Evolutionary conservation across 495 filamentous ascomycete genomes (phyloP).

Genomic region (Baudoinia panamericana): DNA sequence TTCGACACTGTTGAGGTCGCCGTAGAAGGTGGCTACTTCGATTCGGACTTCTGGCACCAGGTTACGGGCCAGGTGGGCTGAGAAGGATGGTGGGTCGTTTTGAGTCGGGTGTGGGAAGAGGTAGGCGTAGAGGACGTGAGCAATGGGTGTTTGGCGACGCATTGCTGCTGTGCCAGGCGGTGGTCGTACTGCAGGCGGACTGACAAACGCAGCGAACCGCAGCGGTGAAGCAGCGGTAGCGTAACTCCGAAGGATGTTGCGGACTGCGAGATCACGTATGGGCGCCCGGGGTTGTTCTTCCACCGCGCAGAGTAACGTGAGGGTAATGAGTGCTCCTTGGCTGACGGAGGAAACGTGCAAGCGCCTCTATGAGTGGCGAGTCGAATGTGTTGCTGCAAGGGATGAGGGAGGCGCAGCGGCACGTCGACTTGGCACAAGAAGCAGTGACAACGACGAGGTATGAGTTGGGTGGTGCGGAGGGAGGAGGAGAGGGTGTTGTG

Average conservation of each 20-base stretch:
- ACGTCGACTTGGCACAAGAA: conserved; percentile 1
- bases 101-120: conserved; percentile 45
- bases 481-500: background rate
- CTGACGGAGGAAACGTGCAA: background rate
- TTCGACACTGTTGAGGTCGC: conserved; percentile 69
- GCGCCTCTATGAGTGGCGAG: background rate
- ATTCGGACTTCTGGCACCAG: conserved; percentile 81
- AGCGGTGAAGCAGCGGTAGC: no score
- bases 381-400: conserved; percentile 3
- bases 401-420: background rate
- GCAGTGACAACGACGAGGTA: background rate
- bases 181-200: background rate
- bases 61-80: conserved; percentile 46
- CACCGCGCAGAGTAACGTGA: no score
- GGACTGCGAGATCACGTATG: no score
- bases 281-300: no score
- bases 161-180: conserved; percentile 28
- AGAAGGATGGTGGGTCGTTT: conserved; percentile 44
- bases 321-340: no score
- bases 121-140: conserved; percentile 42
- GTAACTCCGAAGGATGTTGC: no score
- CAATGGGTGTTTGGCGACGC: conserved; percentile 45
- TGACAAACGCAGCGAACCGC: background rate
- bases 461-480: background rate
- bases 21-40: conserved; percentile 76